A percentile compares a stretch with the other conserved stretches of the same genome.
phyloP scores from a whole-genome alignment of 192 early-diverging fungal species.

The Coemansia sp. region DNA sequence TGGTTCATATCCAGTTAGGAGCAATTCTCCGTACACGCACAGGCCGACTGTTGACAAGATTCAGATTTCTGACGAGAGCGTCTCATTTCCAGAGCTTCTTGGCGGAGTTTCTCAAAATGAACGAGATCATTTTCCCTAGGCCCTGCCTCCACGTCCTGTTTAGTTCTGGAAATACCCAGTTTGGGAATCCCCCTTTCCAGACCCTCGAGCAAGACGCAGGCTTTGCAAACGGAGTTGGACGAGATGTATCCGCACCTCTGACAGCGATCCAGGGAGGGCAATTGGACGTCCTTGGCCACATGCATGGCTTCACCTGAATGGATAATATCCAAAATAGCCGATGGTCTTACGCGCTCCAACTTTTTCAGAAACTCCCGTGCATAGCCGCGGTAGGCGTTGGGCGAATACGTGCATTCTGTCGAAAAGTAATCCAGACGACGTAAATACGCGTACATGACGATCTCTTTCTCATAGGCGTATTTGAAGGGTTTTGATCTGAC shows the following conservation, averaged over 20 bases:
- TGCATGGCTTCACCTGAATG: slow-evolving; percentile 91
- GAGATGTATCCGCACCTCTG: slow-evolving; percentile 95
- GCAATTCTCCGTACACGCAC: slow-evolving; percentile 8
- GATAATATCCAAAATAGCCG: slow-evolving; percentile 94
- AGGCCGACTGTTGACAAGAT: slow-evolving; percentile 6
- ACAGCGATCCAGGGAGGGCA: slow-evolving; percentile 70
- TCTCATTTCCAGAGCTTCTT: slow-evolving; percentile 36
- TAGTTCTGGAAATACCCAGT: slow-evolving; percentile 56
- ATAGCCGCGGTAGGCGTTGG: slow-evolving; percentile 96
- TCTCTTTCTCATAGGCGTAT: slow-evolving; percentile 99
- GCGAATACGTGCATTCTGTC: slow-evolving; percentile 98
- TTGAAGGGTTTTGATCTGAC: slow-evolving; percentile 98
- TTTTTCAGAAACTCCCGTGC: slow-evolving; percentile 95
- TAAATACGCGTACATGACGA: slow-evolving; percentile 99
- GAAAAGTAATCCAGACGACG: slow-evolving; percentile 98
- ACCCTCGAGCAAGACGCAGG: slow-evolving; percentile 91
- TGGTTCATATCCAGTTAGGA: not conserved
- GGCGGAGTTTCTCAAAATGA: slow-evolving; percentile 50
- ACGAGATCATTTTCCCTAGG: slow-evolving; percentile 21
- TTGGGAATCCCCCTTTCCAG: slow-evolving; percentile 87
- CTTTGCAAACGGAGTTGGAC: slow-evolving; percentile 90
- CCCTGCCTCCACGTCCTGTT: slow-evolving; percentile 1
- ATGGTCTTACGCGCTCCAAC: slow-evolving; percentile 86
- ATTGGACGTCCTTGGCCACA: slow-evolving; percentile 65
- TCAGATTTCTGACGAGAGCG: slow-evolving; percentile 5